Base-by-base conservation (phyloP, 2,329 filamentous ascomycete genomes). In the Phoma sp. region DNA sequence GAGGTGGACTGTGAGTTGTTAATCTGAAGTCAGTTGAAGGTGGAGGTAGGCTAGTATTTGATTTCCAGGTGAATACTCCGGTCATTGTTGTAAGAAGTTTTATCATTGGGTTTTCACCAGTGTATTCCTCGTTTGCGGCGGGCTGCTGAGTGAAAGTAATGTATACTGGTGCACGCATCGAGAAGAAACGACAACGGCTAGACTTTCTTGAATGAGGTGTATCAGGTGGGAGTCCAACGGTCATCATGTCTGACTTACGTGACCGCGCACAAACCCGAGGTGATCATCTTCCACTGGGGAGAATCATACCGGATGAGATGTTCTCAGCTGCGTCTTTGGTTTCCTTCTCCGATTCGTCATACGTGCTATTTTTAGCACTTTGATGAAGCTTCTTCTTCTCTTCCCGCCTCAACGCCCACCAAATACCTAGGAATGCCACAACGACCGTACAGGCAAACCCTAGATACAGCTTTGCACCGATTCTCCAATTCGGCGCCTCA, bases 391-490 rank as follows among this genome's bases (percentile, higher is more conserved):
- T 41, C 21, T 25, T 45, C 40, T 22, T 55, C 22, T 49, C 52
- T 27, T 55, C 52, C 45, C 40, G 29, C 36, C 52, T 44, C 24
- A 49, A 55, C 21, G 27, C 39, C 29, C 43, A 49, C 55, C 47
- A 57, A 12, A 53, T 53, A 6, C 47, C 51, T 15, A 59, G 13
- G 25, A 55, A 59, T 8, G 52, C 43, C 6, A 24, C 19, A 22
- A 33, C 22, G 21, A 24, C 40, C 6, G 47, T 17, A 33, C 33
- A 39, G 2, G 46, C 43, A 27, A 59, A 52, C 1, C 51, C 56
- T 17, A 59, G 43, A 52, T 59, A 59, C 13, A 59, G n/a, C 43
- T 59, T 59, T 7, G 56, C 46, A 2, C 51, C 51, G 37, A 59
- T 55, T 4, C 33, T 36, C 51, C 51, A 55, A 31, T 55, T 21